Evolutionary conservation across 768 basidiomycete species (phyloP), one percentile per base, ranked within the genome.

Genomic region (Dentipellis sp.): DNA sequence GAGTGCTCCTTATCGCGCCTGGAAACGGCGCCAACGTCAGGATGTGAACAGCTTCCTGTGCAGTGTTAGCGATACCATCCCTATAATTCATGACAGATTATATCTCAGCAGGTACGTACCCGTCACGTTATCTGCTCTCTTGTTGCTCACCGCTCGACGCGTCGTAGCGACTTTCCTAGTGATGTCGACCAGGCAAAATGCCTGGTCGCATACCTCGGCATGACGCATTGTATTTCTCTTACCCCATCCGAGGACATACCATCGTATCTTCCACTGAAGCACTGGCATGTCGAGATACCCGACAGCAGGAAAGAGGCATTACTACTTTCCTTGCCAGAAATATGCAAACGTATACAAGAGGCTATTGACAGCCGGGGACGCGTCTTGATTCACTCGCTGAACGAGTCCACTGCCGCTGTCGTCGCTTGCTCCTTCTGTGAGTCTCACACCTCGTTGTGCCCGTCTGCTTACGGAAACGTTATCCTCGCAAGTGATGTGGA

Each of bases 1-100:
- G 0, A 72, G 80, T 56, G 55, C 69, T 2, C 70, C 69, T 17
- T 86, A 86, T 57, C 72, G 74, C 4, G 66, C 76, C n/a, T 86
- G 83, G 83, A 81, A 78, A 62, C 75, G 80, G 11, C 69, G 74
- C 34, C 76, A 79, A 56, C 71, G 72, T 50, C 80, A 78, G 56
- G 76, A 79, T 35, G 79, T 81, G 45, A 75, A 74, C 2, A 67
- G 69, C 48, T 85, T 79, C 62, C 64, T 85, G 29, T 79, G 77
- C 58, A 67, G 74, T 34, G 63, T 83, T 51, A 66, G 71, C 23
- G 81, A 85, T 52, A 79, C 79, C 11, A 75, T 76, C n/a, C 62
- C 68, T 7, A 72, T 86, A 39, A 63, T 83, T 36, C 75, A 74
- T 4, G 70, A 78, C 48, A 71, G 73, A 56, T 58, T 86, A 39